A percentile compares a stretch with the other conserved stretches of the same genome.
Evolutionary conservation across 257 asterid genomes (phyloP).

Genomic region (Solanum pennellii): DNA sequence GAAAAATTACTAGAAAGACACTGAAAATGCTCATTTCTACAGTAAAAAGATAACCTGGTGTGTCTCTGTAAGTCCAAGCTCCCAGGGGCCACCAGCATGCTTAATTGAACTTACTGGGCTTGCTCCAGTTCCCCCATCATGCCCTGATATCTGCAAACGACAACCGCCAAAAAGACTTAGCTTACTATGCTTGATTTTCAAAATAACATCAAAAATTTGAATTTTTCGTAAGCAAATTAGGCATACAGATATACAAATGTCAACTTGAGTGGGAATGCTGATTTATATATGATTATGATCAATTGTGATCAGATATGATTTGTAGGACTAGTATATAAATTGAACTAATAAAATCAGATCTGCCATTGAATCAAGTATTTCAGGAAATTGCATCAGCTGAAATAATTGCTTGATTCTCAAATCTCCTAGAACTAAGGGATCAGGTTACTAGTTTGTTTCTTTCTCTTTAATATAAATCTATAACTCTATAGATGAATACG

Average conservation of each 20-base stretch:
- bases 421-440: not conserved
- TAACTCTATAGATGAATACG: not conserved
- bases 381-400: not conserved
- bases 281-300: not conserved
- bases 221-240: not conserved
- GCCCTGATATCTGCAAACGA: slow-evolving; percentile 80
- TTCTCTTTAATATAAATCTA: not conserved
- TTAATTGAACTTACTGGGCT: slow-evolving; percentile 98
- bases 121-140: slow-evolving; percentile 99
- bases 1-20: not conserved
- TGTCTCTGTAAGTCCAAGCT: slow-evolving; percentile 96
- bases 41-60: slow-evolving; percentile 55
- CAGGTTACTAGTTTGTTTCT: not conserved
- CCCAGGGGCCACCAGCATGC: slow-evolving; percentile 99
- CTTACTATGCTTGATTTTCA: not conserved
- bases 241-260: not conserved
- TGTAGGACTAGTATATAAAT: not conserved
- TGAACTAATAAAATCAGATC: not conserved
- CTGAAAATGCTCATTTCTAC: not conserved
- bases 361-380: not conserved
- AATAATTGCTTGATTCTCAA: not conserved
- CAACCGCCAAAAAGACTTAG: not conserved
- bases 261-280: not conserved
- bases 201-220: not conserved
- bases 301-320: not conserved